These are phyloP conservation scores for Xylaria sp. DNA, from an alignment of 495 filamentous ascomycete genomes.

Conservation along the genomic window DNA sequence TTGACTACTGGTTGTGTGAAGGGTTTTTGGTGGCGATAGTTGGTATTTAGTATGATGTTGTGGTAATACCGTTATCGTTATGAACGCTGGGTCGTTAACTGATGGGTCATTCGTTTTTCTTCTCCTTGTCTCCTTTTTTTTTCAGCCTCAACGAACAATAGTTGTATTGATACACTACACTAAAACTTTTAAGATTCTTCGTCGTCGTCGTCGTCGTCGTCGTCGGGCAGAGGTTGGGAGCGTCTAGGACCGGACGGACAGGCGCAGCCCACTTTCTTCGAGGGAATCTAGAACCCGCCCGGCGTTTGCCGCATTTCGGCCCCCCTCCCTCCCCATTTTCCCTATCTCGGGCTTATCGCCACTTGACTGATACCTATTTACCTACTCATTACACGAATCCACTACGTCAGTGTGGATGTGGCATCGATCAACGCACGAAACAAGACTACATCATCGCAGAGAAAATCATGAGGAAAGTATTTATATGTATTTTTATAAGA, in stretches of 20 bases:
- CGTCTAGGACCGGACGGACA: too few species aligned
- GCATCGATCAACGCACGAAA: background rate
- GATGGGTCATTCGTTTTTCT: background rate
- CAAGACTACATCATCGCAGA: background rate
- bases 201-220: background rate
- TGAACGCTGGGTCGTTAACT: background rate
- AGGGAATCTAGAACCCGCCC: constrained; percentile 21
- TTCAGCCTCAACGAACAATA: too few species aligned
- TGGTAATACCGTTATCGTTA: constrained; percentile 2
- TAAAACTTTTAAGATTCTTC: background rate
- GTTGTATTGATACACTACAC: too few species aligned
- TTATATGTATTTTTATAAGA: background rate
- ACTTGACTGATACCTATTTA: too few species aligned
- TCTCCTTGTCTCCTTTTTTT: background rate
- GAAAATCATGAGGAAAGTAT: background rate
- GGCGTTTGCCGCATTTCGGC: constrained; percentile 1
- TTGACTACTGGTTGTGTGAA: background rate
- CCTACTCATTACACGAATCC: constrained; percentile 4
- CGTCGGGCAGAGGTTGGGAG: constrained; percentile 21
- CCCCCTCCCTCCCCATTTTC: background rate
- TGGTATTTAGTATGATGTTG: background rate
- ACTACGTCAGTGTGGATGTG: background rate
- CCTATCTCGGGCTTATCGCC: constrained; percentile 21
- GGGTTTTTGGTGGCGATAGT: background rate
- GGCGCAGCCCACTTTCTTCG: constrained; percentile 11